Conservation (phyloP, 225 moss, liverwort and hornwort genomes). For the Rhytidiadelphus loreus region DNA sequence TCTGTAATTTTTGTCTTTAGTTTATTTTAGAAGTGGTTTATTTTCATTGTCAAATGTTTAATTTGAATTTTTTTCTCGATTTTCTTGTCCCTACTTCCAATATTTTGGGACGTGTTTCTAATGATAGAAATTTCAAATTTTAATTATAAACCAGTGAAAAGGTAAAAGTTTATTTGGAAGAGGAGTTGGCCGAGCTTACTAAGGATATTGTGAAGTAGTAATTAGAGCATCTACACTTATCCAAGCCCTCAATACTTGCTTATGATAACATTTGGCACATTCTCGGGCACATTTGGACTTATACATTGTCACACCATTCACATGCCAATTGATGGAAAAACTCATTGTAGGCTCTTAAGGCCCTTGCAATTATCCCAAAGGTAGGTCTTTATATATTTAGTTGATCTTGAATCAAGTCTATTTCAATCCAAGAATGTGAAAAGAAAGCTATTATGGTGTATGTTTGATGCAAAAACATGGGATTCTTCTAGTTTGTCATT, state of each 20-base stretch:
- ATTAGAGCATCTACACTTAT: not conserved
- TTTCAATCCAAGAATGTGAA: not conserved
- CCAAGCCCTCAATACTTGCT: fast-evolving
- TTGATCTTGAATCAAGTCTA: not conserved
- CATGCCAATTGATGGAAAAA: fast-evolving
- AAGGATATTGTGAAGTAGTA: fast-evolving
- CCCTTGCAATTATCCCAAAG: not conserved
- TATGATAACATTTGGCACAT: too few species aligned
- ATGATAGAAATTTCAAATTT: too few species aligned
- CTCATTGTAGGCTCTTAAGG: not conserved
- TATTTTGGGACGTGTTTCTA: too few species aligned
- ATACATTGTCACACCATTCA: not conserved
- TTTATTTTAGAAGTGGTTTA: fast-evolving
- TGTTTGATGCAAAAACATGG: fast-evolving
- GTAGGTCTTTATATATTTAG: fast-evolving
- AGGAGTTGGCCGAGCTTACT: fast-evolving
- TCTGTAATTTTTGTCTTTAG: not conserved
- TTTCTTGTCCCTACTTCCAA: too few species aligned
- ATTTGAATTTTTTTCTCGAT: too few species aligned
- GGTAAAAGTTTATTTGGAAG: not conserved
- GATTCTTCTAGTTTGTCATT: not conserved
- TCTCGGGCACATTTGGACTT: fast-evolving
- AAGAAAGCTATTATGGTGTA: not conserved
- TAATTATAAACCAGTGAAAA: not conserved
- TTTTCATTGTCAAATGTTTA: not conserved